Conservation (phyloP, 2,329 filamentous ascomycete genomes). For the Arthrobotrys sphaeroides region DNA sequence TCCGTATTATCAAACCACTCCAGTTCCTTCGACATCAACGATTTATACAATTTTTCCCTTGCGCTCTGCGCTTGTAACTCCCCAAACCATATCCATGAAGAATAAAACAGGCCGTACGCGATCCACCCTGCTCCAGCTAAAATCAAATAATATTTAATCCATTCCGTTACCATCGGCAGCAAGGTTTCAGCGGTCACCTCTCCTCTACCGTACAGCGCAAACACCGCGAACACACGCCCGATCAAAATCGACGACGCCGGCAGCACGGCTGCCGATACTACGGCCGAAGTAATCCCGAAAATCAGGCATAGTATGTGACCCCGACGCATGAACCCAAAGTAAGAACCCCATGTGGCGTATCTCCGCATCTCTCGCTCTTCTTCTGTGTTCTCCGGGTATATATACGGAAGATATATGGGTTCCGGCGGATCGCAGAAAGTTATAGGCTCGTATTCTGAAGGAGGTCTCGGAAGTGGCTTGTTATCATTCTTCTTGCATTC, state of each 20-base stretch:
- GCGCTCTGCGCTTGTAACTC: slow-evolving; percentile 78
- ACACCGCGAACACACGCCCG: slow-evolving; percentile 63
- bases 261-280: slow-evolving; percentile 61
- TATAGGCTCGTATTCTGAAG: not conserved
- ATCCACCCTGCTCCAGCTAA: slow-evolving; percentile 75
- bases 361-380: slow-evolving; percentile 34
- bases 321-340: slow-evolving; percentile 55
- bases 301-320: slow-evolving; percentile 46
- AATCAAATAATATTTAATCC: slow-evolving; percentile 64
- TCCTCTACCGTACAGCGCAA: slow-evolving; percentile 73
- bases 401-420: not conserved
- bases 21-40: slow-evolving; percentile 76
- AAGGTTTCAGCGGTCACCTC: slow-evolving; percentile 66
- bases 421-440: not conserved
- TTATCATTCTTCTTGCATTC: slow-evolving; percentile 1
- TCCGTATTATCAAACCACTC: slow-evolving; percentile 81
- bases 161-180: slow-evolving; percentile 67
- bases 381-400: not conserved
- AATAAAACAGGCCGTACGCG: slow-evolving; percentile 73
- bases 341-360: slow-evolving; percentile 52
- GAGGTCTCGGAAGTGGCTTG: not conserved
- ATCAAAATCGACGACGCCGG: slow-evolving; percentile 56
- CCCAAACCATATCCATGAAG: slow-evolving; percentile 78
- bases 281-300: slow-evolving; percentile 56
- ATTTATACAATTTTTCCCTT: slow-evolving; percentile 72